Evolutionary conservation across 441 rosid genomes (phyloP).

Genomic region (Monsonia emarginata): DNA sequence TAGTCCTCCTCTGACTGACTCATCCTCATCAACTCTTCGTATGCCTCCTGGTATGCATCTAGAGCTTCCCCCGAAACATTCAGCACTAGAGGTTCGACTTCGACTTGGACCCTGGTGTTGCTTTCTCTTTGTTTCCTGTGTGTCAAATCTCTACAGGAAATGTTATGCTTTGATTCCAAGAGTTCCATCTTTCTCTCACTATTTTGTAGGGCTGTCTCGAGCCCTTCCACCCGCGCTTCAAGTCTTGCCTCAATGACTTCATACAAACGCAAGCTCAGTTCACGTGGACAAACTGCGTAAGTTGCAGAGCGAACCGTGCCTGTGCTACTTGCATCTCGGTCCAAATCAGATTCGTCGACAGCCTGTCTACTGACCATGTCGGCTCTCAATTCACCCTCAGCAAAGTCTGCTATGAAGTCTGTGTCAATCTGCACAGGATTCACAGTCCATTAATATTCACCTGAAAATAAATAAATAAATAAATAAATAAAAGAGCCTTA

Average conservation of each 20-base stretch:
- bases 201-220: slow-evolving; percentile 58
- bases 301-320: slow-evolving; percentile 41
- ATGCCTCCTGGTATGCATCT: slow-evolving; percentile 62
- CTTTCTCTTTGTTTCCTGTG: no score
- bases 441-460: no score
- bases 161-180: slow-evolving; percentile 38
- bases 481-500: neutral
- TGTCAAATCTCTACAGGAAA: slow-evolving; percentile 28
- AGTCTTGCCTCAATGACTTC: slow-evolving; percentile 62
- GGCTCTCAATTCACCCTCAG: slow-evolving; percentile 50
- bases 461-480: no score
- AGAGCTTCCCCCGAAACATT: slow-evolving; percentile 67
- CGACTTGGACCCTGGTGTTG: no score
- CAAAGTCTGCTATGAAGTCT: slow-evolving; percentile 45
- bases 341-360: slow-evolving; percentile 28
- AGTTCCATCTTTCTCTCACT: slow-evolving; percentile 51
- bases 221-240: slow-evolving; percentile 51
- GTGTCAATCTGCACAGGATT: slow-evolving; percentile 48
- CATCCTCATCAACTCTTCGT: slow-evolving; percentile 51
- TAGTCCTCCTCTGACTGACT: slow-evolving; percentile 50
- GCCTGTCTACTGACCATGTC: slow-evolving; percentile 24
- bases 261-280: slow-evolving; percentile 61
- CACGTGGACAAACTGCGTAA: slow-evolving; percentile 64
- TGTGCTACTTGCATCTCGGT: slow-evolving; percentile 47
- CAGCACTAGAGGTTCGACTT: slow-evolving; percentile 51